Conservation (phyloP, 495 filamentous ascomycete species). For the Neurospora intermedia region DNA sequence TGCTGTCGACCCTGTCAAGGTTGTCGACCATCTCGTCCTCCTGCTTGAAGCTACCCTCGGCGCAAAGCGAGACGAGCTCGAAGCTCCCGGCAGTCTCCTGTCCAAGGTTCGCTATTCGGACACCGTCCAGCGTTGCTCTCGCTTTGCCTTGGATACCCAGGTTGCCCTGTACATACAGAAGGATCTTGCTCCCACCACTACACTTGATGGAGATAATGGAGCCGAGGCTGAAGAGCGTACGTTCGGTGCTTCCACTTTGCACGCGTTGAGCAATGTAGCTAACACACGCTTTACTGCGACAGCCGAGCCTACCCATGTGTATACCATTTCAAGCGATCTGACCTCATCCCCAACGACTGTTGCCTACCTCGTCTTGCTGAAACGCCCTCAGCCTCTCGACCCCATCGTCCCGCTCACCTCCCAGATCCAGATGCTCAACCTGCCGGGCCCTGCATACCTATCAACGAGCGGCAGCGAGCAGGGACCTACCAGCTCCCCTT, state of each 20-base stretch:
- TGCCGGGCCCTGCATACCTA: constrained; percentile 65
- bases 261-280: background rate
- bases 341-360: constrained; percentile 67
- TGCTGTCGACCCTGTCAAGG: constrained; percentile 34
- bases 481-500: constrained; percentile 66
- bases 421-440: constrained; percentile 84
- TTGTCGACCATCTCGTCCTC: constrained; percentile 70
- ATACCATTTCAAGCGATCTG: constrained; percentile 71
- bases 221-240: constrained; percentile 17
- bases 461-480: constrained; percentile 54
- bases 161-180: constrained; percentile 84
- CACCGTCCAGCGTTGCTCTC: constrained; percentile 74
- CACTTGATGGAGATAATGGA: constrained; percentile 21
- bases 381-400: constrained; percentile 79
- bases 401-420: constrained; percentile 62
- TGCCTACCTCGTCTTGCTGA: constrained; percentile 78
- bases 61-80: constrained; percentile 68
- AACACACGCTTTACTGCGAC: background rate
- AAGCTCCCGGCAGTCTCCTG: constrained; percentile 69
- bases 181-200: constrained; percentile 46
- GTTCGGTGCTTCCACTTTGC: background rate
- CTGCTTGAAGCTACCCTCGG: constrained; percentile 80
- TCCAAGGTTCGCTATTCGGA: constrained; percentile 58
- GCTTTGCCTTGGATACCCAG: constrained; percentile 82
- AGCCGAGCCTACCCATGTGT: constrained; percentile 48